Evolutionary conservation across 2,329 filamentous ascomycete genomes (phyloP), one percentile per base, ranked within the genome.

Genomic region (Ophiocordyceps unilateralis): DNA sequence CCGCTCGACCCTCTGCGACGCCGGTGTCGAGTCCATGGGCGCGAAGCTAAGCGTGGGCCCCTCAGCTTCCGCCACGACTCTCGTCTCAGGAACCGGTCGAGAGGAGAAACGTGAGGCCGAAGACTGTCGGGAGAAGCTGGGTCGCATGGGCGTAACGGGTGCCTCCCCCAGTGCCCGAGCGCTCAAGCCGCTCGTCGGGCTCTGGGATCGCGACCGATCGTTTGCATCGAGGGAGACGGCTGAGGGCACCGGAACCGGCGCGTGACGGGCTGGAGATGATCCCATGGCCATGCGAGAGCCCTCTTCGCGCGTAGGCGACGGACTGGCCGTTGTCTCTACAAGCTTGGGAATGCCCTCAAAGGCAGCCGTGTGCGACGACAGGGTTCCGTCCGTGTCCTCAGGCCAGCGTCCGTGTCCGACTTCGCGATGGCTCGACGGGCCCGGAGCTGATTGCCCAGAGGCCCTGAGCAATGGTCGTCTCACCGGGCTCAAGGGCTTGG

Each of bases 1-100:
- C 5, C 62, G 55, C 36, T 61, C 62, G 15, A 53, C 49, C 19
- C 55, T 58, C 24, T 55, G 51, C 5, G 51, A 52, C 17, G 39
- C 4, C 8, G 49, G 44, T 17, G 50, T 53, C 8, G 48, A 48
- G 8, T 51, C 53, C 14, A 54, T 50, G 9, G 60, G 56, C 5
- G 61, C 76, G 58, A 91, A 93, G 72, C 83, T 83, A 48, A 93
- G 87, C 32, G 54, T 60, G 1, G 72, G 65, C 1, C 53, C 53
- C 1, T 72, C 75, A 44, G 81, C 82, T 46, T 82, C 74, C 1
- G 67, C 65, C 3, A 74, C 74, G 20, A 86, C 70, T 46, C 69
- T 73, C 2, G 83, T 79, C 49, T 81, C 75, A 0, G 83, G 84
- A 1, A 84, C 76, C 0, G 83, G 76, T 6, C 75, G 76, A 41